phyloP scores from a whole-genome alignment of 352 stramenopile species.

The Thalassiosira mediterranea region DNA sequence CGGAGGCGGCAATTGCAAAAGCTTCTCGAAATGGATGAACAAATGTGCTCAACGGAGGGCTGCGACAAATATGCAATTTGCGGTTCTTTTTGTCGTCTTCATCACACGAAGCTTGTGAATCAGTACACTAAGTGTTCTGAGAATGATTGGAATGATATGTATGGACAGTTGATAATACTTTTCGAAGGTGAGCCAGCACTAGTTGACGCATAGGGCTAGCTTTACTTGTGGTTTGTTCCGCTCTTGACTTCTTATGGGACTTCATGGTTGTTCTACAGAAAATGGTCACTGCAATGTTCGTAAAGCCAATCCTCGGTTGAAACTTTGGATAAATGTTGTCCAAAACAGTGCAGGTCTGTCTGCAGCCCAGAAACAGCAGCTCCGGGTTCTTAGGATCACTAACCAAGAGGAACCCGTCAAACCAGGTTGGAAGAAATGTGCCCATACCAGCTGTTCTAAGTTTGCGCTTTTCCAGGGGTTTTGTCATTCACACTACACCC shows the following conservation, averaged over 20 bases:
- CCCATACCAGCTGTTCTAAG: neutral
- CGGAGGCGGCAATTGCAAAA: neutral
- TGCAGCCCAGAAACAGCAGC: neutral
- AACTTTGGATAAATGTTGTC: neutral
- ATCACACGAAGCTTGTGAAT: too few relatives aligned
- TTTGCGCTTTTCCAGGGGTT: slow-evolving; percentile 8
- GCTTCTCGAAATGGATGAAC: neutral
- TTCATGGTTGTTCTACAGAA: too few relatives aligned
- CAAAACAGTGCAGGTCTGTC: neutral
- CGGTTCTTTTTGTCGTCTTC: neutral
- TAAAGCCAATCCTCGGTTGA: slow-evolving; percentile 2
- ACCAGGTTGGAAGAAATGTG: neutral
- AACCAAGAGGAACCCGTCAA: neutral
- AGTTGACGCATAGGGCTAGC: too few relatives aligned
- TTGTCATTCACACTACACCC: slow-evolving; percentile 5
- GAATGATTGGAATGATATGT: neutral
- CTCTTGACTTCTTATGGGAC: too few relatives aligned
- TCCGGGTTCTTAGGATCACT: neutral
- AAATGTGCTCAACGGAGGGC: neutral
- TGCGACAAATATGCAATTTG: neutral
- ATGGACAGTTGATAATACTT: neutral
- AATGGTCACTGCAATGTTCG: slow-evolving; percentile 9
- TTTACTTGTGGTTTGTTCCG: too few relatives aligned
- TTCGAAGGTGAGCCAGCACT: neutral
- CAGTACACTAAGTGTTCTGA: too few relatives aligned